These are phyloP conservation scores for Mucor piriformis DNA, from an alignment of 371 early-diverging fungal species.

Conservation along the genomic window DNA sequence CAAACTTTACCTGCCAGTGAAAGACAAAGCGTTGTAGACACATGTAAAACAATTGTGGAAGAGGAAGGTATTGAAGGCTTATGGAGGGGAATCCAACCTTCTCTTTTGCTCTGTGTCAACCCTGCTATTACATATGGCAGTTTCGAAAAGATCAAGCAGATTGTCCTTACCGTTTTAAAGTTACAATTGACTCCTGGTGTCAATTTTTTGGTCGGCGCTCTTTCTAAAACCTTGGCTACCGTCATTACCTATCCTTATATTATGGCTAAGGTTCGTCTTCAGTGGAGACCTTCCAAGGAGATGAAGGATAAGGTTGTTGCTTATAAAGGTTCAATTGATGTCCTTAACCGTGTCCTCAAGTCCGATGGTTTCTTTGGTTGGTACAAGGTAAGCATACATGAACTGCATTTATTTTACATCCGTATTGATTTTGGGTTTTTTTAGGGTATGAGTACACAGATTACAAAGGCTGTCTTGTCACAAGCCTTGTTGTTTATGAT, in stretches of 20 bases:
- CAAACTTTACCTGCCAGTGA: conserved; percentile 65
- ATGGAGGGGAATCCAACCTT: conserved; percentile 90
- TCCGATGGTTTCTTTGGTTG: conserved; percentile 87
- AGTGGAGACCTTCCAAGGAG: conserved; percentile 87
- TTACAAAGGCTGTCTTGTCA: conserved; percentile 93
- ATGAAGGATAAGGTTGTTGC: conserved; percentile 49
- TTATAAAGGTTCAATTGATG: conserved; percentile 87
- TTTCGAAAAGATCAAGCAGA: conserved; percentile 88
- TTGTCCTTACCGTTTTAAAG: conserved; percentile 46
- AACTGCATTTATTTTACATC: background rate
- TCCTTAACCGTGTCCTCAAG: conserved; percentile 78
- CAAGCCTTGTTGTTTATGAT: conserved; percentile 95
- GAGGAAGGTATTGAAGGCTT: conserved; percentile 87
- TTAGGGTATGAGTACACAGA: conserved; percentile 95
- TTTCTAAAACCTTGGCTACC: conserved; percentile 91
- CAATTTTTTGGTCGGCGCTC: conserved; percentile 88
- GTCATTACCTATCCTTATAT: conserved; percentile 93
- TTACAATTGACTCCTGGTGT: conserved; percentile 70
- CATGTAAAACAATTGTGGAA: conserved; percentile 70
- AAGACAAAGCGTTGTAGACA: conserved; percentile 56
- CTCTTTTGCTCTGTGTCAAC: conserved; percentile 89
- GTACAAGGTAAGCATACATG: conserved; percentile 75
- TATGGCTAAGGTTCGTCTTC: conserved; percentile 96
- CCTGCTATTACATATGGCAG: conserved; percentile 97
- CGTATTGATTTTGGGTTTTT: background rate